Evolutionary conservation across 2,329 filamentous ascomycete genomes (phyloP).

Genomic region (Parascedosporium putredinis): DNA sequence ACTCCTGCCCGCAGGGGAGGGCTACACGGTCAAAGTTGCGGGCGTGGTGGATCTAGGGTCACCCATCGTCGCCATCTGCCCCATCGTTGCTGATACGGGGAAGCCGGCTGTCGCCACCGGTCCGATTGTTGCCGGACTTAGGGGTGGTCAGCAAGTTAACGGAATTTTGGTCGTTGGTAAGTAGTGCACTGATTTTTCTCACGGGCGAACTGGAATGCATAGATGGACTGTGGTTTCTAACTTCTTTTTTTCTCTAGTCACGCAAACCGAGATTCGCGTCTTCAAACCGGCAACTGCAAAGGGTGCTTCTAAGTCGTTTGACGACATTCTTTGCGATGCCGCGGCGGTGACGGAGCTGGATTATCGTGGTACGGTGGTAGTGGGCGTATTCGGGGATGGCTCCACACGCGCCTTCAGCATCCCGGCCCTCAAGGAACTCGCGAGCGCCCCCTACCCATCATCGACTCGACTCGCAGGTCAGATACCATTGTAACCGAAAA

Average conservation of each 20-base stretch:
- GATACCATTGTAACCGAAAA: constrained; percentile 63
- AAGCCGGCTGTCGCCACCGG: constrained; percentile 67
- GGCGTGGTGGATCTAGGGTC: constrained; percentile 60
- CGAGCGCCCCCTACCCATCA: constrained; percentile 53
- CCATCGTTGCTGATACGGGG: constrained; percentile 71
- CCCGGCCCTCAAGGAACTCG: constrained; percentile 80
- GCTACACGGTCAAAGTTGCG: constrained; percentile 62
- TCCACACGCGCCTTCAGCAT: constrained; percentile 72
- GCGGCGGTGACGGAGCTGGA: constrained; percentile 68
- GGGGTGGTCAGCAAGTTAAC: constrained; percentile 64
- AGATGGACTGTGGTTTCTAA: background rate
- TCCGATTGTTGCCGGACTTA: constrained; percentile 61
- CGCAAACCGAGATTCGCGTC: constrained; percentile 67
- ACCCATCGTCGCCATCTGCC: constrained; percentile 62
- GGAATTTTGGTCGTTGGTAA: constrained; percentile 68
- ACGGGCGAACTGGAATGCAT: too few species aligned
- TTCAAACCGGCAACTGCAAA: constrained; percentile 79
- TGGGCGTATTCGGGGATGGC: constrained; percentile 78
- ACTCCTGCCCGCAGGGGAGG: constrained; percentile 63
- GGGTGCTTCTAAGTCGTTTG: constrained; percentile 86
- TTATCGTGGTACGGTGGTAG: constrained; percentile 64
- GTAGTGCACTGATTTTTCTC: constrained; percentile 21
- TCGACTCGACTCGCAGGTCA: constrained; percentile 64
- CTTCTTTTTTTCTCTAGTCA: constrained; percentile 30
- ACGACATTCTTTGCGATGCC: constrained; percentile 70